Conservation (phyloP, 176 grass and related monocot species). For the Triticum timopheevii region DNA sequence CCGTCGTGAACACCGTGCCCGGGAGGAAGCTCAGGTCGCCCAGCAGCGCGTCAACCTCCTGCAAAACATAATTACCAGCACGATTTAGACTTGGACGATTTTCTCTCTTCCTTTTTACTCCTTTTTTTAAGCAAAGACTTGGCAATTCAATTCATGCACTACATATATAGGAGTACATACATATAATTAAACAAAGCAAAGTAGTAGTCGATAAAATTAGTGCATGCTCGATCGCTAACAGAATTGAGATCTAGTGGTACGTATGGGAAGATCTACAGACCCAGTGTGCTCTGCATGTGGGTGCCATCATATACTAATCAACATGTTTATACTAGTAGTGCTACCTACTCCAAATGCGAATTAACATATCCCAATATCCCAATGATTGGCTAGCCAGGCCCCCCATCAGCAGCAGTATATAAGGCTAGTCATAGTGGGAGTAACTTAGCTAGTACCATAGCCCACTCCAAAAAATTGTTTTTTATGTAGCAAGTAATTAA, state of each 20-base stretch:
- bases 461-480: too few species aligned
- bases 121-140: not conserved
- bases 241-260: constrained; percentile 62
- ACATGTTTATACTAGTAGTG: not conserved
- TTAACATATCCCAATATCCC: constrained; percentile 25
- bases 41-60: constrained; percentile 81
- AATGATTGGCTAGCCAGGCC: constrained; percentile 44
- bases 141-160: not conserved
- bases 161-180: not conserved
- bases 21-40: constrained; percentile 68
- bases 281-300: constrained; percentile 47
- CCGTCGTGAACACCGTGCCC: constrained; percentile 84
- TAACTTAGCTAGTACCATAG: too few species aligned
- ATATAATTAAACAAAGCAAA: not conserved
- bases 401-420: not conserved
- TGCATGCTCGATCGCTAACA: not conserved
- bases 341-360: not conserved
- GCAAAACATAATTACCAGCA: not conserved
- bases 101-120: too few species aligned
- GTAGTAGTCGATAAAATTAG: constrained; percentile 2
- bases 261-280: constrained; percentile 31
- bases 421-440: too few species aligned
- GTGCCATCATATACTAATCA: not conserved
- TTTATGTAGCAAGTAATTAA: too few species aligned
- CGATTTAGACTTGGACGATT: not conserved